Evolutionary conservation across 768 basidiomycete genomes (phyloP).

Genomic region (Boletus bicolor): DNA sequence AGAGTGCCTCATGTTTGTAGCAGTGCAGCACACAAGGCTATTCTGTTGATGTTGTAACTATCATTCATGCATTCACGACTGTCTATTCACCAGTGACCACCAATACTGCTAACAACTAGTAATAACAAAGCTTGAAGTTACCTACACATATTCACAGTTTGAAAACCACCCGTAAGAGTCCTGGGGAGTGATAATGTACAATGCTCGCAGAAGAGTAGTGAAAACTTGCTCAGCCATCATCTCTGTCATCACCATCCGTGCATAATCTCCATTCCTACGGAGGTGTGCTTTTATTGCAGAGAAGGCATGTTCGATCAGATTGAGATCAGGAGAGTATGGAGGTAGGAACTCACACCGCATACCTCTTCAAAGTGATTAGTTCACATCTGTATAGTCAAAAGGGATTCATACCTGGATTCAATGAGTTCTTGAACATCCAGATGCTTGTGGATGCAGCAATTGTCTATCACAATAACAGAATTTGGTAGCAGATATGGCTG

Average conservation of each 20-base stretch:
- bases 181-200: not conserved
- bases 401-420: not conserved
- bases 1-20: too few relatives aligned
- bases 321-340: slow-evolving; percentile 32
- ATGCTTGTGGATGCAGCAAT: slow-evolving; percentile 41
- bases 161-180: not conserved
- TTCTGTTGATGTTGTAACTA: too few relatives aligned
- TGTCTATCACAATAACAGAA: slow-evolving; percentile 40
- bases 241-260: not conserved
- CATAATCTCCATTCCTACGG: not conserved
- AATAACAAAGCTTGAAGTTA: too few relatives aligned
- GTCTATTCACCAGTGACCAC: too few relatives aligned
- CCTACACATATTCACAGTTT: not conserved
- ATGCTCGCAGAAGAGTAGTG: not conserved
- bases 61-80: too few relatives aligned
- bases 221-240: too few relatives aligned
- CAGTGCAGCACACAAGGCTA: too few relatives aligned
- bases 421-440: slow-evolving; percentile 35
- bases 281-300: slow-evolving; percentile 20
- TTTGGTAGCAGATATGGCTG: slow-evolving; percentile 33
- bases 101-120: too few relatives aligned
- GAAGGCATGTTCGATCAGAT: slow-evolving; percentile 32
- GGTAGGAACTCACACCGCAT: slow-evolving; percentile 24
- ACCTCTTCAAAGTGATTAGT: slow-evolving; percentile 1
- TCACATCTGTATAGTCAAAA: too few relatives aligned